phyloP scores from a whole-genome alignment of 1,139 yeast genomes.

The Geotrichum reessii region DNA sequence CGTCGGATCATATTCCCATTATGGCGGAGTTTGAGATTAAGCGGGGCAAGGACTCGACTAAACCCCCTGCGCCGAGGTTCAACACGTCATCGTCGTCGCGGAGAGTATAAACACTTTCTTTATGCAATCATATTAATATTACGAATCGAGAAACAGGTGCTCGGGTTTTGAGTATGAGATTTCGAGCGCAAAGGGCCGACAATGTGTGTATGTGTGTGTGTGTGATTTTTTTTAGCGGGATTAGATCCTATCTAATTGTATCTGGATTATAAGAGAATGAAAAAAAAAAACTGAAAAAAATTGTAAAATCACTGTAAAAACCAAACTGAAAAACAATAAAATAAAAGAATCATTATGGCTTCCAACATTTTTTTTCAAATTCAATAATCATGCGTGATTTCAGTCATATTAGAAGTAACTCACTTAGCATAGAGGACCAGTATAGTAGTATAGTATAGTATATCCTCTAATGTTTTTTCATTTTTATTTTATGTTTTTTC shows the following conservation, averaged over 20 bases:
- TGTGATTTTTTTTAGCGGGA: background rate
- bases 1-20: slow-evolving; percentile 90
- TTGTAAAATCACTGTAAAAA: background rate
- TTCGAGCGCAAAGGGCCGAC: background rate
- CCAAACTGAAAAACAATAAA: no score
- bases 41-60: slow-evolving; percentile 32
- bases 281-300: background rate
- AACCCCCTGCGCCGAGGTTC: slow-evolving; percentile 29
- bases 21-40: slow-evolving; percentile 71
- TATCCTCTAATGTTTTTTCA: no score
- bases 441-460: no score
- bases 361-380: no score
- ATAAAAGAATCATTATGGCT: no score
- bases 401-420: no score
- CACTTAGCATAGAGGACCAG: no score
- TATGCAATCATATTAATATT: background rate
- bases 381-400: no score
- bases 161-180: background rate
- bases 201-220: background rate
- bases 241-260: background rate
- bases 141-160: background rate
- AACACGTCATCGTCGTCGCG: slow-evolving; percentile 18
- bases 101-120: background rate
- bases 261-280: background rate
- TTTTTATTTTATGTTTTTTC: no score